A percentile compares a stretch with the other conserved stretches of the same genome.
Conservation (phyloP, 192 early-diverging fungal genomes). For the Pecoramyces ruminantium region DNA sequence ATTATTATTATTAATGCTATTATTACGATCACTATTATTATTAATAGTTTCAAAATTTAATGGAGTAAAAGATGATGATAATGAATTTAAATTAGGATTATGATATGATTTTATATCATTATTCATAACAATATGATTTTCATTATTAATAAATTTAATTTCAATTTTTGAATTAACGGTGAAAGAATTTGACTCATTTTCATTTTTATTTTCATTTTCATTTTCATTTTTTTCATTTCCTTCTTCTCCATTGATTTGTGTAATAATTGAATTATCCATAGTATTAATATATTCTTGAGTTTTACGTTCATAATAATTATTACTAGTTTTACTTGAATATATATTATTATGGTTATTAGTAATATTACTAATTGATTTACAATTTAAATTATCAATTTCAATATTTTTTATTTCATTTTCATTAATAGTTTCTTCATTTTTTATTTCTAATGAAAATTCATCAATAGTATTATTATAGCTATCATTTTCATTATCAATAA, state of each 20-base stretch:
- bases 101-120: neutral
- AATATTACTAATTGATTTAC: no score
- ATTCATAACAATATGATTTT: neutral
- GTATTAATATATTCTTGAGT: neutral
- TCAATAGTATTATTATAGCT: no score
- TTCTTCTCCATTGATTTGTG: neutral
- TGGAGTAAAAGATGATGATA: neutral
- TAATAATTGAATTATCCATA: neutral
- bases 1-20: neutral
- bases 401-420: neutral
- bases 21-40: neutral
- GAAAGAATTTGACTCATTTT: neutral
- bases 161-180: neutral
- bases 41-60: neutral
- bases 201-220: no score
- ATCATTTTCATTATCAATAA: neutral
- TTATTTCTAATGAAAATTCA: no score
- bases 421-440: no score
- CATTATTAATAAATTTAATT: neutral
- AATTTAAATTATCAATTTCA: neutral
- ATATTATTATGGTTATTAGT: no score
- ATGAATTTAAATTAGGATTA: neutral
- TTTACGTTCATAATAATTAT: neutral
- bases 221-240: no score
- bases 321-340: neutral